Conservation (phyloP, 176 grass and related monocot genomes). For the Musa schizocarpa region DNA sequence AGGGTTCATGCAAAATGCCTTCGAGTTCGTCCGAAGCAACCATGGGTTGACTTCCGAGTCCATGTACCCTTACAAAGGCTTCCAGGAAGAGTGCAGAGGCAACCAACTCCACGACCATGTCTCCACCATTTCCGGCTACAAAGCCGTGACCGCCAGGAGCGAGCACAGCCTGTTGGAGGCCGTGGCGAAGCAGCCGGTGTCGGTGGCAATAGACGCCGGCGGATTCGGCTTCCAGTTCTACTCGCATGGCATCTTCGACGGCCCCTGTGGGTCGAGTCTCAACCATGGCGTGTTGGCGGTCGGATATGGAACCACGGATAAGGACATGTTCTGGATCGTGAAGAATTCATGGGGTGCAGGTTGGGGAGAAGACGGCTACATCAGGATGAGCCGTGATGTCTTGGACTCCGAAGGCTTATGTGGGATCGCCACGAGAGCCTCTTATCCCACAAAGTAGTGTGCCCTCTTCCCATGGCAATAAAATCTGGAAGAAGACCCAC, state of each 20-base stretch:
- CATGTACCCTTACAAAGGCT: not conserved
- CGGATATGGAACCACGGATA: not conserved
- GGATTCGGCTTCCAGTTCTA: not conserved
- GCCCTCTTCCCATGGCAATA: too few relatives aligned
- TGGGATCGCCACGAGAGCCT: not conserved
- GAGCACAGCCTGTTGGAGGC: not conserved
- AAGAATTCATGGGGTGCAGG: not conserved
- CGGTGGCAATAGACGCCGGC: not conserved
- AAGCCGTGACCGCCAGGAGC: not conserved
- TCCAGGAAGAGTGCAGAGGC: not conserved
- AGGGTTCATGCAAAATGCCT: not conserved
- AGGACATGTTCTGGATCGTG: not conserved
- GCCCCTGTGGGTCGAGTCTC: not conserved
- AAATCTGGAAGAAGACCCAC: too few relatives aligned
- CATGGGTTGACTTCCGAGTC: not conserved
- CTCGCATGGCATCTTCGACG: not conserved
- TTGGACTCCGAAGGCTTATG: not conserved
- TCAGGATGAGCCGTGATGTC: not conserved
- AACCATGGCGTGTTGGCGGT: not conserved
- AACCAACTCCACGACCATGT: not conserved
- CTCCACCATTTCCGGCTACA: slow-evolving; percentile 2
- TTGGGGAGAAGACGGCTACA: not conserved
- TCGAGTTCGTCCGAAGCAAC: not conserved
- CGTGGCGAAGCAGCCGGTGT: not conserved
- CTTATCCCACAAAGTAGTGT: not conserved